Conservation (phyloP, 2,329 filamentous ascomycete genomes). For the Colletotrichum sp. region DNA sequence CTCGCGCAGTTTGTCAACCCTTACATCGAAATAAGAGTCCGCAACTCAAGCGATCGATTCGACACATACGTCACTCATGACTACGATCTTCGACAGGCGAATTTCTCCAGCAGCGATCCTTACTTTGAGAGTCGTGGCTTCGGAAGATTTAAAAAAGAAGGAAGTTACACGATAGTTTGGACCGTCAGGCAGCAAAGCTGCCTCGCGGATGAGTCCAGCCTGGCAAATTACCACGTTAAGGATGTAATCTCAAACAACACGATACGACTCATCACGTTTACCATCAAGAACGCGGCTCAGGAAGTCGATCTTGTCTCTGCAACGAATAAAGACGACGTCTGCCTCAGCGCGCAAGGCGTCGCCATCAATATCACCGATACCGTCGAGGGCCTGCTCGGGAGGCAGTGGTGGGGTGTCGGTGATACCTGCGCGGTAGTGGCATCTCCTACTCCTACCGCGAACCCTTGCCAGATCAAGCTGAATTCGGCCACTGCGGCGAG, state of each 20-base stretch:
- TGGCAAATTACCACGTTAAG: not conserved
- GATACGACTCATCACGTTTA: not conserved
- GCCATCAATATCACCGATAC: not conserved
- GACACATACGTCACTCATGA: not conserved
- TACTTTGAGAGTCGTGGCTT: not conserved
- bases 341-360: not conserved
- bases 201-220: not conserved
- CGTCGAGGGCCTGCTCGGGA: not conserved
- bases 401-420: not conserved
- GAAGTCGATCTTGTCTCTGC: not conserved
- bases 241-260: not conserved
- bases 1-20: not conserved
- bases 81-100: not conserved
- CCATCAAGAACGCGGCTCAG: not conserved
- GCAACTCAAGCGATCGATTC: not conserved
- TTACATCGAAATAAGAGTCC: not conserved
- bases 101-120: not conserved
- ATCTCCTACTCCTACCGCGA: not conserved
- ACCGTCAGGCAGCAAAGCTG: not conserved
- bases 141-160: not conserved
- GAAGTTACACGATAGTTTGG: not conserved
- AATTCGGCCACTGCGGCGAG: not conserved
- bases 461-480: not conserved
- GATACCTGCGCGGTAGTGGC: not conserved
- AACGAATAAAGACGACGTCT: not conserved